Evolutionary conservation across 345 rosid species (phyloP).

Genomic region (Luvunga scandens): DNA sequence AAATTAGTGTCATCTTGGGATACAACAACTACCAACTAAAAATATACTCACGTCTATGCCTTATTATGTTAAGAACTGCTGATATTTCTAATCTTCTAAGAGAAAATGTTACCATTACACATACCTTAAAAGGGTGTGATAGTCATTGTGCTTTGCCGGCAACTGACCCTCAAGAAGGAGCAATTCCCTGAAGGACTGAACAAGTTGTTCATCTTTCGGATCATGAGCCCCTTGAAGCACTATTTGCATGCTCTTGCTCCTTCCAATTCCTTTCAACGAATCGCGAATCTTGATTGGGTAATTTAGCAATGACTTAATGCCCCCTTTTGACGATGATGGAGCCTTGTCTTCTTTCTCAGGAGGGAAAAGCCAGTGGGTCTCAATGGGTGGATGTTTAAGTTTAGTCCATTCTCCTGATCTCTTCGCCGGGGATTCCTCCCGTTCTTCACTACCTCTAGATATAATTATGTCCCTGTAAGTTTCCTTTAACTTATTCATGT

Average conservation of each 20-base stretch:
- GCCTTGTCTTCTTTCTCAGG: conserved; percentile 14
- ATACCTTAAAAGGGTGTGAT: conserved; percentile 57
- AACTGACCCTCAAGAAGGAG: conserved; percentile 46
- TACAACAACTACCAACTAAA: background rate
- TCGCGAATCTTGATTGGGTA: conserved; percentile 33
- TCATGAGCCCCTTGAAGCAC: conserved; percentile 44
- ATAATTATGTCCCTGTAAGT: conserved; percentile 29
- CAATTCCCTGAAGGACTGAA: conserved; percentile 36
- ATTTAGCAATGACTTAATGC: conserved; percentile 31
- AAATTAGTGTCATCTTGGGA: background rate
- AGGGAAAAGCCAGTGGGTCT: conserved; percentile 32
- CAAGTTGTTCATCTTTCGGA: conserved; percentile 43
- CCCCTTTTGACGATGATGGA: conserved; percentile 18
- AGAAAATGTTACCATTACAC: background rate
- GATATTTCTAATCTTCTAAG: background rate
- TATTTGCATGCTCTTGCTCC: conserved; percentile 36
- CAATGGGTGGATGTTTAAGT: conserved; percentile 35
- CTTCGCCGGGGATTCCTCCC: conserved; percentile 15
- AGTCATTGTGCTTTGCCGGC: conserved; percentile 40
- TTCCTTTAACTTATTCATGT: conserved; percentile 24
- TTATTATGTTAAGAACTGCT: background rate
- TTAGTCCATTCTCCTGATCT: conserved; percentile 13
- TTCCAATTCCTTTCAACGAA: conserved; percentile 40
- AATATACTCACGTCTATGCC: too few species aligned
- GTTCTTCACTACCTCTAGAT: conserved; percentile 25